Evolutionary conservation across 257 asterid genomes (phyloP).

Genomic region (Solanum bulbocastanum): DNA sequence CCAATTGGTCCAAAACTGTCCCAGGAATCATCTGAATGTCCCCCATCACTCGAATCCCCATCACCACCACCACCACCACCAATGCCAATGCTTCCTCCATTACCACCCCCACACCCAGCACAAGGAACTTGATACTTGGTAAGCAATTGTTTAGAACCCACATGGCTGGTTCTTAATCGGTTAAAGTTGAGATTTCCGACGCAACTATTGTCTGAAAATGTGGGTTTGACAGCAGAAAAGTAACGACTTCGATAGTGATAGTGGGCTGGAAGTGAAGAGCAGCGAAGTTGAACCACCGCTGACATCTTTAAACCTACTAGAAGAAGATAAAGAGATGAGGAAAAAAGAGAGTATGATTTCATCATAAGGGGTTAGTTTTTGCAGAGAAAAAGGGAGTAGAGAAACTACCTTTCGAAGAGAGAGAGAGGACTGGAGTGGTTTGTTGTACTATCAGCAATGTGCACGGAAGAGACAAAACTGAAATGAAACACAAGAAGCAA

Average conservation of each 20-base stretch:
- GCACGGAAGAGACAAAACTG: neutral
- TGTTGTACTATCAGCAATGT: neutral
- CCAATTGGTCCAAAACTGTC: constrained; percentile 69
- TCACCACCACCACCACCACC: constrained; percentile 10
- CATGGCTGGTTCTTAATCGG: neutral
- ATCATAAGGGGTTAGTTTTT: neutral
- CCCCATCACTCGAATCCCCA: constrained; percentile 32
- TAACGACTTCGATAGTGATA: neutral
- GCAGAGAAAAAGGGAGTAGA: neutral
- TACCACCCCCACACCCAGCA: constrained; percentile 3
- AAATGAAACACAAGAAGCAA: neutral
- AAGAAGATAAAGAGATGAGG: neutral
- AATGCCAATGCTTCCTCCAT: neutral
- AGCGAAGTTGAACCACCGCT: constrained; percentile 22
- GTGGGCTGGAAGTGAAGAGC: constrained; percentile 9
- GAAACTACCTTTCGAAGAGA: too few relatives aligned
- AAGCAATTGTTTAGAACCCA: neutral
- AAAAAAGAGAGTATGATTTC: neutral
- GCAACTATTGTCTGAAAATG: neutral
- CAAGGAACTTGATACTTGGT: constrained; percentile 5
- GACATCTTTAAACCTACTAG: constrained; percentile 4
- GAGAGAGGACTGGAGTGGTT: too few relatives aligned
- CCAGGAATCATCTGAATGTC: constrained; percentile 31
- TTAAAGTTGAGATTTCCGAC: neutral
- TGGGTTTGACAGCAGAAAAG: neutral